These are phyloP conservation scores for Chenopodium album DNA, from an alignment of 148 eudicot genomes.

Conservation along the genomic window DNA sequence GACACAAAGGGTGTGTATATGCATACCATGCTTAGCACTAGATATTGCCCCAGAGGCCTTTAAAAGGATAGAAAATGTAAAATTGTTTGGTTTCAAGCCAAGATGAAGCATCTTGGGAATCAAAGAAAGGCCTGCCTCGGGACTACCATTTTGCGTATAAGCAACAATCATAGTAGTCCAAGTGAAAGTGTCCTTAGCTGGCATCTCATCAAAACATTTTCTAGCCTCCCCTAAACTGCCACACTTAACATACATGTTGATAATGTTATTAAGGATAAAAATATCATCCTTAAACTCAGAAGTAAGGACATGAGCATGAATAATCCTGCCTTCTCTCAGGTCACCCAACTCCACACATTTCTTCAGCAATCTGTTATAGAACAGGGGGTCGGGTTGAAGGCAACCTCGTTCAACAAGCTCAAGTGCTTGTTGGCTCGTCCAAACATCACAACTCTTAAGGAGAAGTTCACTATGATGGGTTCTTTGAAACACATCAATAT, in stretches of 20 bases:
- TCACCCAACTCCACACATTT: conserved; percentile 38
- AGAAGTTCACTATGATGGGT: conserved; percentile 17
- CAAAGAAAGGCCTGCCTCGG: conserved; percentile 41
- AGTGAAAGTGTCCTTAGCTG: conserved; percentile 44
- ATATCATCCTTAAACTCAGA: conserved; percentile 44
- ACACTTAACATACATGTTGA: conserved; percentile 61
- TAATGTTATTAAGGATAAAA: conserved; percentile 34
- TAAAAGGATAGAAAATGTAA: conserved; percentile 52
- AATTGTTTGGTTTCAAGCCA: conserved; percentile 52
- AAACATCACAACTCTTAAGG: conserved; percentile 18
- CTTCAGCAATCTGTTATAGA: conserved; percentile 39
- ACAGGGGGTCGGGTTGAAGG: conserved; percentile 9
- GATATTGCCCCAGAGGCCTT: conserved; percentile 49
- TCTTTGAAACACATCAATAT: neutral
- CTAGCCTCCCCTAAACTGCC: conserved; percentile 42
- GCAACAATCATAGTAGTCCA: conserved; percentile 61
- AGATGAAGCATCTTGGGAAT: conserved; percentile 40
- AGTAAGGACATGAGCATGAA: conserved; percentile 43
- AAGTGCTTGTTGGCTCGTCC: conserved; percentile 1
- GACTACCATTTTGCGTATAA: conserved; percentile 42
- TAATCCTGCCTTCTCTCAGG: conserved; percentile 46
- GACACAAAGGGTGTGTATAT: conserved; percentile 48
- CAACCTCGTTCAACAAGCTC: conserved; percentile 30
- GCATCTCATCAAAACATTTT: conserved; percentile 50
- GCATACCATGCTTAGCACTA: conserved; percentile 38